Conservation (phyloP, 192 early-diverging fungal genomes). For the Geosiphon pyriformis region DNA sequence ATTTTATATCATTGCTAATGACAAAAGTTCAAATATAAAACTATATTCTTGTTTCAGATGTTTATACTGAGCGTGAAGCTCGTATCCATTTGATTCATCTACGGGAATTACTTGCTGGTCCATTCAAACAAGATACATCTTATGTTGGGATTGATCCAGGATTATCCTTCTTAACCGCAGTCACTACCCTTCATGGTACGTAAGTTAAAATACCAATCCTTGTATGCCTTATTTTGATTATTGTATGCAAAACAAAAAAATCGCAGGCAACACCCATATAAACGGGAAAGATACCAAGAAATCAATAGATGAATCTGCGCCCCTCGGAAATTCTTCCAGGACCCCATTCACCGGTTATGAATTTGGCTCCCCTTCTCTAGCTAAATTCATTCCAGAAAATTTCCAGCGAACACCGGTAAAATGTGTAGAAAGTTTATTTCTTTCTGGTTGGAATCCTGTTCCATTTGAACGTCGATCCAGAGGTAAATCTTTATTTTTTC, state of each 20-base stretch:
- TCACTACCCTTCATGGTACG: slow-evolving; percentile 58
- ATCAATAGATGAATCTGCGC: slow-evolving; percentile 29
- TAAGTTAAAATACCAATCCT: no score
- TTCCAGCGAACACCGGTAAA: slow-evolving; percentile 50
- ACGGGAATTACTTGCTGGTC: slow-evolving; percentile 79
- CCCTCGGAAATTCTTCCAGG: slow-evolving; percentile 32
- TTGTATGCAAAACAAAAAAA: slow-evolving; percentile 11
- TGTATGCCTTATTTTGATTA: neutral
- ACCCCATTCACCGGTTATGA: slow-evolving; percentile 48
- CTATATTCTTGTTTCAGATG: slow-evolving; percentile 41
- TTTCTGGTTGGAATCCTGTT: slow-evolving; percentile 94
- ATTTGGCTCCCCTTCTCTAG: slow-evolving; percentile 39
- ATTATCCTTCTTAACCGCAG: slow-evolving; percentile 60
- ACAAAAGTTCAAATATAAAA: neutral
- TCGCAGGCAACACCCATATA: slow-evolving; percentile 15
- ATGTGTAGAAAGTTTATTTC: slow-evolving; percentile 65
- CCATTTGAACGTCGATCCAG: slow-evolving; percentile 64
- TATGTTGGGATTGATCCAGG: slow-evolving; percentile 67
- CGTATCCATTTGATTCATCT: slow-evolving; percentile 85
- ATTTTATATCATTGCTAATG: no score
- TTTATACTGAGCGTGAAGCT: slow-evolving; percentile 91
- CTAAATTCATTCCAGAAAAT: slow-evolving; percentile 50
- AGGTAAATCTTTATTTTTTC: slow-evolving; percentile 32
- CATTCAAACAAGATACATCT: slow-evolving; percentile 51
- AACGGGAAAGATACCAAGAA: slow-evolving; percentile 27